phyloP scores from a whole-genome alignment of 2,329 filamentous ascomycete species.

The Dissoconium aciculare region DNA sequence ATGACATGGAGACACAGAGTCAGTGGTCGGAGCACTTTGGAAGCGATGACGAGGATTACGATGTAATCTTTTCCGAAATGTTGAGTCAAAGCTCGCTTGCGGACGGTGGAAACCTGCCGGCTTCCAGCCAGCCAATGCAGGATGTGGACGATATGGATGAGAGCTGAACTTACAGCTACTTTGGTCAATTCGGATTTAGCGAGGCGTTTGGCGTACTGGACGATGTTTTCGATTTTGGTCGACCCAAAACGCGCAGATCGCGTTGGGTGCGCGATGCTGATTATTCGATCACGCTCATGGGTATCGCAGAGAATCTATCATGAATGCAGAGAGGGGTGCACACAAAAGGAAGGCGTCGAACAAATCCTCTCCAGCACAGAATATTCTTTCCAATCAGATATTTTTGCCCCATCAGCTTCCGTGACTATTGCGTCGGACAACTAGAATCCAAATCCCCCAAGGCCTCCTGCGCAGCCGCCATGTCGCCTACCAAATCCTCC shows the following conservation, averaged over 20 bases:
- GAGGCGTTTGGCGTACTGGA: constrained; percentile 13
- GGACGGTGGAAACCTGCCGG: constrained; percentile 5
- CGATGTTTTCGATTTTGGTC: constrained; percentile 5
- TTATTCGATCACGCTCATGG: constrained; percentile 5
- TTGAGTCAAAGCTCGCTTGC: constrained; percentile 32
- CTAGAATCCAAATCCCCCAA: constrained; percentile 41
- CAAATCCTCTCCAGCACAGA: constrained; percentile 7
- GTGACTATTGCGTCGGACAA: constrained; percentile 44
- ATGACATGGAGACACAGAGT: constrained; percentile 7
- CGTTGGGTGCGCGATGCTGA: constrained; percentile 1
- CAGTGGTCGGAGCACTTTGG: constrained; percentile 26
- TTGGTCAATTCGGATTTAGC: constrained; percentile 14
- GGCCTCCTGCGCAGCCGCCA: constrained; percentile 64
- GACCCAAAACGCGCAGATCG: constrained; percentile 1
- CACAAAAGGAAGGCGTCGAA: too few species aligned
- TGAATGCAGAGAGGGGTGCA: too few species aligned
- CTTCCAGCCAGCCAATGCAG: constrained; percentile 9
- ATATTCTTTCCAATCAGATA: constrained; percentile 4
- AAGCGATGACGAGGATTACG: constrained; percentile 48
- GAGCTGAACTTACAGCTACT: constrained; percentile 9
- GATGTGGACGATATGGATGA: constrained; percentile 26
- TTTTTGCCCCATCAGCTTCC: constrained; percentile 1
- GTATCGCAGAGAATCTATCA: constrained; percentile 21
- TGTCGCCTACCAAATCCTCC: constrained; percentile 77
- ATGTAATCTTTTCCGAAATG: constrained; percentile 50